Base-by-base conservation (phyloP, 768 basidiomycete genomes). In the Macrocybe gigantea region DNA sequence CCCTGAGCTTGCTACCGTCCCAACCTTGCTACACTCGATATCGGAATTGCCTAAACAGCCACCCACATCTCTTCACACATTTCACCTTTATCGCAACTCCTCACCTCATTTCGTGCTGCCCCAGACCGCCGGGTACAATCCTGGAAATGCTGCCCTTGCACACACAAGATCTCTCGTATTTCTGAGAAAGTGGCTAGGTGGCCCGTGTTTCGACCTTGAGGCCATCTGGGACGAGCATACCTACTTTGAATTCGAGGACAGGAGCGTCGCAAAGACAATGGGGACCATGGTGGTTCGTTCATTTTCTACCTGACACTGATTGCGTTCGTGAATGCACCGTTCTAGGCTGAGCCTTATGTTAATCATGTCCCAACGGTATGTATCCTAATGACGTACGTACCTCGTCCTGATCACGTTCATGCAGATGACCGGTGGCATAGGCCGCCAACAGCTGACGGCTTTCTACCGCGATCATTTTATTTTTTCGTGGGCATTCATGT, bases 161-260 rank as follows among this genome's bases (percentile, higher is more conserved):
- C 74, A 79, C 45, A 73, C 64, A 36, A 69, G 75, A 33, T 67
- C 72, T 9, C 62, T 76, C 11, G 68, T 68, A 12, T 77, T 77
- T 52, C 55, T 78, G 15, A 67, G 68, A 45, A 71, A 72, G 49
- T 56, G 64, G 42, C 59, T 77, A 2, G 72, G 68, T 33, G 79
- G 79, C 0, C 80, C 79, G 8, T 56, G 66, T 22, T 82, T 82
- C 44, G 76, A 80, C 56, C 61, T 80, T 1, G 80, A 80, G 54
- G 72, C 69, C n/a, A 74, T 80, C 33, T 82, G 80, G 80, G 77
- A 80, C 8, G 77, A 79, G 49, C 80, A 82, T 50, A 72, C 70
- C 1, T 70, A 68, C 48, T 79, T 72, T 51, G 80, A 82, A 57
- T 82, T 82, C 51, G 69, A 68, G 43, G 62, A 61, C 10, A 59